Percentiles rank a stretch among this genome's conserved stretches.
phyloP scores from a whole-genome alignment of 345 rosid species.

The Cochlearia excelsa region DNA sequence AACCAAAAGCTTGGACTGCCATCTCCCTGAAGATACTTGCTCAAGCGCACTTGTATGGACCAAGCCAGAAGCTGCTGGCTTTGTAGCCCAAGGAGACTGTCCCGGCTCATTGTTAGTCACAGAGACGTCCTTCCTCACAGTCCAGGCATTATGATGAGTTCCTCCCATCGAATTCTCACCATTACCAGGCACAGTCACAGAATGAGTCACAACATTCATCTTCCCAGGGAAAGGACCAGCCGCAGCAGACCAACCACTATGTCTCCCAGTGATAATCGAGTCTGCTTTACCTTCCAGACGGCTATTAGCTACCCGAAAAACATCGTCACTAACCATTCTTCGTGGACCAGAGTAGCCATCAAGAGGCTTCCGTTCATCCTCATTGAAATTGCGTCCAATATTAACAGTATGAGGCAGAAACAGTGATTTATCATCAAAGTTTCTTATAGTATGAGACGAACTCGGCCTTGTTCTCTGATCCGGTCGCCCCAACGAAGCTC shows the following conservation, averaged over 20 bases:
- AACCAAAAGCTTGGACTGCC: constrained; percentile 60
- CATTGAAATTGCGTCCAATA: constrained; percentile 75
- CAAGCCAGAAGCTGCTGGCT: constrained; percentile 53
- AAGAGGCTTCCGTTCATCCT: constrained; percentile 80
- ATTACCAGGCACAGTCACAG: constrained; percentile 36
- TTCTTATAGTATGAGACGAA: constrained; percentile 57
- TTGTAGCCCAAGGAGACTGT: constrained; percentile 49
- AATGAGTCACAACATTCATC: constrained; percentile 36
- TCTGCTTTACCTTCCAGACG: constrained; percentile 48
- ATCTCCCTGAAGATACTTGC: constrained; percentile 72
- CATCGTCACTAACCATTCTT: constrained; percentile 59
- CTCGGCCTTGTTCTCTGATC: constrained; percentile 62
- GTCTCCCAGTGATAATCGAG: constrained; percentile 41
- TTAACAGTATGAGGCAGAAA: constrained; percentile 49
- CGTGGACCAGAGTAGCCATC: constrained; percentile 64
- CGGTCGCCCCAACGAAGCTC: constrained; percentile 43
- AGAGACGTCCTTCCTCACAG: constrained; percentile 48
- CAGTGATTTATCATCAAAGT: constrained; percentile 69
- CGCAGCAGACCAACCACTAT: constrained; percentile 30
- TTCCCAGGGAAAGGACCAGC: constrained; percentile 43
- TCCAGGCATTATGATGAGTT: constrained; percentile 56
- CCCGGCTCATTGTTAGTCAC: constrained; percentile 38
- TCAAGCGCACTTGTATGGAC: constrained; percentile 69
- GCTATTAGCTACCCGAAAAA: constrained; percentile 37
- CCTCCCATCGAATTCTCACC: constrained; percentile 39